phyloP scores from a whole-genome alignment of 2,329 filamentous ascomycete genomes.

The Sclerotinia sclerotiorum region DNA sequence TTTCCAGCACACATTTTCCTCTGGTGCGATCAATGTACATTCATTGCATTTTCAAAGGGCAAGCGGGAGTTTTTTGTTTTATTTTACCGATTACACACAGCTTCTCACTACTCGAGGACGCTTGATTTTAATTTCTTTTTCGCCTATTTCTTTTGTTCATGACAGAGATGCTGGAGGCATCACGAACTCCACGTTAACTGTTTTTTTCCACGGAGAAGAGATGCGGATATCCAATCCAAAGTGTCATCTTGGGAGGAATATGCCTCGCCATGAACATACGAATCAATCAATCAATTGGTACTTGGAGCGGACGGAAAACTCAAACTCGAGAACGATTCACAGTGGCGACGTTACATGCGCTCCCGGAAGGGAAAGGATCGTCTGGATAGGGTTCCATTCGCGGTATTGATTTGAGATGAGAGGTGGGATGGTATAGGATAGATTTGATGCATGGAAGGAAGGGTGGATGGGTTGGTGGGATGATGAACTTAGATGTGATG shows the following conservation, averaged over 20 bases:
- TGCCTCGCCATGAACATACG: background rate
- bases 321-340: conserved; percentile 5
- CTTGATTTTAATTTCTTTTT: conserved; percentile 14
- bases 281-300: background rate
- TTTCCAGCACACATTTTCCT: background rate
- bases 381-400: background rate
- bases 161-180: conserved; percentile 17
- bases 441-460: background rate
- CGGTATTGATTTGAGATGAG: background rate
- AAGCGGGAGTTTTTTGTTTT: conserved; percentile 19
- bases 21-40: conserved; percentile 16
- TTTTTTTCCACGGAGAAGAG: background rate
- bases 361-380: background rate
- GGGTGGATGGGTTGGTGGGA: no score
- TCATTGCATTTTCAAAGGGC: conserved; percentile 15
- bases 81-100: background rate
- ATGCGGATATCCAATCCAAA: background rate
- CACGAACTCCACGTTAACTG: conserved; percentile 4
- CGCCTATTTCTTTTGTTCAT: conserved; percentile 13
- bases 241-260: background rate
- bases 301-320: background rate
- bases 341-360: no score
- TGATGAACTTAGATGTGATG: background rate
- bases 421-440: background rate
- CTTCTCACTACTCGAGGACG: conserved; percentile 10